phyloP scores from a whole-genome alignment of 2,329 filamentous ascomycete genomes.

The Epicoccum nigrum region DNA sequence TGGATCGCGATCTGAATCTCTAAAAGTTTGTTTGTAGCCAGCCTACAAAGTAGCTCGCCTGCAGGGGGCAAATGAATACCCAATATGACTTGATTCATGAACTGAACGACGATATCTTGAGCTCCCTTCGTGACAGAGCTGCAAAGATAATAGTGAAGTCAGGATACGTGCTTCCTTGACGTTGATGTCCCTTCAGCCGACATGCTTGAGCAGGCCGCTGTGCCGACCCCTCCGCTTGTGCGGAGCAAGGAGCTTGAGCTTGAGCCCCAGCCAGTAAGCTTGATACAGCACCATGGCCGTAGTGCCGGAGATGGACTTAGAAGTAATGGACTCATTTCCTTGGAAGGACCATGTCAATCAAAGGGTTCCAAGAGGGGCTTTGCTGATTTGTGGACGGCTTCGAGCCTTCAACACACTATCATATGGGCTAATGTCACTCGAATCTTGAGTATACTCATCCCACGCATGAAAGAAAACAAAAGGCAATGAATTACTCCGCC shows the following conservation, averaged over 20 bases:
- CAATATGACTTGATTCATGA: background rate
- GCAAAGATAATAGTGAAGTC: background rate
- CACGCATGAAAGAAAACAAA: too few species aligned
- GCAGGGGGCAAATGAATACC: background rate
- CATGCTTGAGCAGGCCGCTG: background rate
- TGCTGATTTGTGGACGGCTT: too few species aligned
- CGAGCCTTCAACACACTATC: too few species aligned
- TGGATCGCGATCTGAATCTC: background rate
- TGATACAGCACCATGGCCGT: too few species aligned
- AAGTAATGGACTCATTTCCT: too few species aligned
- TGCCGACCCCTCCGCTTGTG: slow-evolving; percentile 16
- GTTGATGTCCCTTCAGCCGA: background rate
- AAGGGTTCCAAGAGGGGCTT: too few species aligned
- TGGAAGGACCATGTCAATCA: too few species aligned
- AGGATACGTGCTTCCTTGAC: background rate
- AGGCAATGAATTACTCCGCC: background rate
- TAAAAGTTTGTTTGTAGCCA: background rate
- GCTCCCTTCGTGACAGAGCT: background rate
- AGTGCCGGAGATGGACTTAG: too few species aligned
- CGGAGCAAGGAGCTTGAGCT: too few species aligned
- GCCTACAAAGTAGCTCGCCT: background rate
- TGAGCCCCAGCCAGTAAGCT: too few species aligned
- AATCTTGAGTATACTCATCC: too few species aligned
- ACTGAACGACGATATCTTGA: background rate
- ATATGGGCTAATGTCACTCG: too few species aligned